Evolutionary conservation across 108 stramenopile species (phyloP), one percentile per base, ranked within the genome.

Genomic region (Nitzschia sp.): DNA sequence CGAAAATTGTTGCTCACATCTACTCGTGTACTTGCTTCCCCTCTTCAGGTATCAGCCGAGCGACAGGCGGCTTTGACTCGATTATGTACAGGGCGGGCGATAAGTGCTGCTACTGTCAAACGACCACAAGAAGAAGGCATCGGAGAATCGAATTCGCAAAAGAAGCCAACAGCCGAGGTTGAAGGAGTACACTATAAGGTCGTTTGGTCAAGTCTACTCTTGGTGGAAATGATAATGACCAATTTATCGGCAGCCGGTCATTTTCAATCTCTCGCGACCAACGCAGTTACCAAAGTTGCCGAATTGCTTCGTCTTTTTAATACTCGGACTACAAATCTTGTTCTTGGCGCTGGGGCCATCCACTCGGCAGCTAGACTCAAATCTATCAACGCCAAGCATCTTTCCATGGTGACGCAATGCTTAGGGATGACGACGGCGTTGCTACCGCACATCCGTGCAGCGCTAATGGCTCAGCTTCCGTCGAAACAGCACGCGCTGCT

Each of bases 321-420:
- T 58, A 77, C 96, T 11, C 85, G 97, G 9, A 81, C 96, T 13
- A 96, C 90, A 3, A 92, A 95, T 41, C 82, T 98, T 6, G 97
- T 98, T 16, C 79, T 98, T 17, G 93, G 93, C 16, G 97, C 95
- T 46, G 95, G 94, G 31, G 96, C 96, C 13, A 96, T 96, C 46
- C 94, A 98, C 48, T 89, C 90, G 52, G 77, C 93, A 25, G 95
- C 96, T 22, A 75, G 86, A 46, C 78, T 96, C 58, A 93, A 92
- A 53, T 90, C 89, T 17, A 97, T 97, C 72, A 95, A 94, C 41
- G 97, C 97, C 2, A 97, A 97, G 68, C 97, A 98, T 76, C 79
- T 98, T 21, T 94, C 94, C 4, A 78, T 96, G 59, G 94, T 93
- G 45, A 91, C 91, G 23, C 97, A 96, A 69, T 94, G 91, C 28